Evolutionary conservation across 73 alveolate species (phyloP), one percentile per base, ranked within the genome.

Genomic region (Paramecium caudatum): DNA sequence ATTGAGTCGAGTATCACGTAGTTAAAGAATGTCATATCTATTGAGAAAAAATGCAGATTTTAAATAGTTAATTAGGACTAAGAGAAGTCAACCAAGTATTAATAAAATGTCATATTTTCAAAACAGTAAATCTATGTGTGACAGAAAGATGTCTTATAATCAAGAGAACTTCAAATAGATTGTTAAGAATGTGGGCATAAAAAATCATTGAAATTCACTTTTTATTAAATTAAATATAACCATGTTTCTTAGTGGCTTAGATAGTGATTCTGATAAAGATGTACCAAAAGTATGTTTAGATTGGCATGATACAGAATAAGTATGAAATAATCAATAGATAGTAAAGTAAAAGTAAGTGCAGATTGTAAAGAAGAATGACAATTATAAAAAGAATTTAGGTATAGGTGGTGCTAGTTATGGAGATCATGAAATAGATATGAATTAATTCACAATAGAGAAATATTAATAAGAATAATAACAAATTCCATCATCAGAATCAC

Each of bases 11-110:
- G 47, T 74, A 6, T 74, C 88, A 74, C 36, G 43, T 16, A 74
- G 88, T 74, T 21, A 43, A 74, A 74, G 88, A 17, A 74, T 74
- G 88, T 19, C 45, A 41, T 27, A 74, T 27, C 21, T 74, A 74
- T 30, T 74, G 16, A 37, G 32, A 39, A 74, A 25, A 74, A 74
- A 74, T 74, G 39, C 46, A 15, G 88, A 74, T 74, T 74, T 74
- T 41, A 36, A 43, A 37, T 74, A n/a, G 4, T 74, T 74, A 19
- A 37, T 74, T 5, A 65, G 15, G 15, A 17, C 33, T 65, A 65
- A 65, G 34, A n/a, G 32, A 0, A 65, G 83, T 65, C 17, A 65
- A 33, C 47, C 50, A 13, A 65, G 83, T 12, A 0, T 65, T 7
- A 36, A 65, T n/a, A 65, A 65, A 65, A 21, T 55, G 8, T 55